These are phyloP conservation scores for Wallacemonas sp. DNA, from an alignment of 208 protist species.

Conservation along the genomic window DNA sequence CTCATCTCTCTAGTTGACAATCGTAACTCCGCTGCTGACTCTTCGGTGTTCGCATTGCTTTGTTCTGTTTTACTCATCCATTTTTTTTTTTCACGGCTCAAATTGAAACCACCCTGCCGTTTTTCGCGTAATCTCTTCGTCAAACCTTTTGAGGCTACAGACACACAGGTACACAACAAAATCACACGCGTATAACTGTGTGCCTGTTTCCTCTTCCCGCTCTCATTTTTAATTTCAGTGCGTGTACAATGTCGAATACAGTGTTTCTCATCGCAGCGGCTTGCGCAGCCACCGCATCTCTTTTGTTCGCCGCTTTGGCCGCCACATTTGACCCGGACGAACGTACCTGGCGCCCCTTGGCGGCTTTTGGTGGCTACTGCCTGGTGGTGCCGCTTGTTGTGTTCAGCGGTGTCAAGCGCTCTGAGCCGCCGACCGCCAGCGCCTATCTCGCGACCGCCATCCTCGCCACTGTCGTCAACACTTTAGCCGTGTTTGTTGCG, in stretches of 20 bases:
- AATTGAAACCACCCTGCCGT: too few species aligned
- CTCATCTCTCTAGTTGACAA: too few species aligned
- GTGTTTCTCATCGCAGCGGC: not conserved
- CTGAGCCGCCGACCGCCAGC: not conserved
- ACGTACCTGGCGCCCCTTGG: constrained; percentile 3
- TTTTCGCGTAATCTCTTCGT: too few species aligned
- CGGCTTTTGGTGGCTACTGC: constrained; percentile 5
- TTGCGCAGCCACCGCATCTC: not conserved
- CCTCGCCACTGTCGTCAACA: not conserved
- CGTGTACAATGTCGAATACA: not conserved
- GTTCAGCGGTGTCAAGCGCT: not conserved
- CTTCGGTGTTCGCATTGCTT: too few species aligned
- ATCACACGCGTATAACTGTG: too few species aligned
- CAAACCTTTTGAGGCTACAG: too few species aligned
- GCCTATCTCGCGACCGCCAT: constrained; percentile 2
- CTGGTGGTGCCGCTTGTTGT: constrained; percentile 3
- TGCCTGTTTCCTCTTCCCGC: too few species aligned
- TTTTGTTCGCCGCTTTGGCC: constrained; percentile 6
- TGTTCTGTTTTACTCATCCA: too few species aligned
- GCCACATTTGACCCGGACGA: not conserved
- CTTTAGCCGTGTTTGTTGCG: not conserved
- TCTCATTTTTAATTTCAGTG: too few species aligned
- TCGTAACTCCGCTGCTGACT: too few species aligned
- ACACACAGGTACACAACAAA: too few species aligned
- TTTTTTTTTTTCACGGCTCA: too few species aligned